Conservation (phyloP, 1,284 basidiomycete species). For the Cryptococcus sp. region DNA sequence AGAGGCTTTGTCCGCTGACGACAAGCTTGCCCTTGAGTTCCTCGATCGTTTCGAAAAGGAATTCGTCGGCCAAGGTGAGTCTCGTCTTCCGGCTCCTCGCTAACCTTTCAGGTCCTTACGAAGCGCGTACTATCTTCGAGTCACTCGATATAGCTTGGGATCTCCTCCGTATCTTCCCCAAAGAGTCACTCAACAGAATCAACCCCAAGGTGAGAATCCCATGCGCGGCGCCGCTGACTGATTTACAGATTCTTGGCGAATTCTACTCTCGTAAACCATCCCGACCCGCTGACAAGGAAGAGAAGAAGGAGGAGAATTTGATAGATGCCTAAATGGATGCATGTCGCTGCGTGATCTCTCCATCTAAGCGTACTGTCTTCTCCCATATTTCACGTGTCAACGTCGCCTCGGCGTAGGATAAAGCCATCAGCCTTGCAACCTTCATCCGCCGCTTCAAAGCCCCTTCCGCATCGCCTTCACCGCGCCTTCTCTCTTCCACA, state of each 20-base stretch:
- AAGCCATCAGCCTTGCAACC: slow-evolving; percentile 46
- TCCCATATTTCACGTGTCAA: slow-evolving; percentile 39
- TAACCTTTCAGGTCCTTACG: slow-evolving; percentile 72
- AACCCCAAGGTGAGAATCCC: slow-evolving; percentile 62
- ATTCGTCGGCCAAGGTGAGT: slow-evolving; percentile 87
- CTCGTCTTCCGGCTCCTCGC: neutral
- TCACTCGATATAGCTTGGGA: slow-evolving; percentile 97
- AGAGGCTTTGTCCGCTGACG: slow-evolving; percentile 90
- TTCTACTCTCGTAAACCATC: slow-evolving; percentile 59
- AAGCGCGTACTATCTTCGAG: slow-evolving; percentile 95
- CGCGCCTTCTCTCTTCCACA: slow-evolving; percentile 34
- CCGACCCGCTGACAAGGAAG: slow-evolving; percentile 38
- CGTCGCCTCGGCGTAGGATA: slow-evolving; percentile 32
- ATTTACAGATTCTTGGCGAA: slow-evolving; percentile 2
- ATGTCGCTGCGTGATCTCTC: slow-evolving; percentile 18
- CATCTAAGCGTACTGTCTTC: slow-evolving; percentile 36
- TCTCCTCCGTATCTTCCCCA: slow-evolving; percentile 95
- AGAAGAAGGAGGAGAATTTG: slow-evolving; percentile 57
- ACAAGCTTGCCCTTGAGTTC: slow-evolving; percentile 88
- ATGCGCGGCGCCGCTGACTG: slow-evolving; percentile 6
- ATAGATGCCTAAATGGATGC: slow-evolving; percentile 30
- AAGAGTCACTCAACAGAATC: slow-evolving; percentile 96
- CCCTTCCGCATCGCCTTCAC: slow-evolving; percentile 25
- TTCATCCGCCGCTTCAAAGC: slow-evolving; percentile 48
- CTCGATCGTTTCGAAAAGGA: slow-evolving; percentile 91